Conservation (phyloP, 1,284 basidiomycete genomes). For the Mixia osmundae region DNA sequence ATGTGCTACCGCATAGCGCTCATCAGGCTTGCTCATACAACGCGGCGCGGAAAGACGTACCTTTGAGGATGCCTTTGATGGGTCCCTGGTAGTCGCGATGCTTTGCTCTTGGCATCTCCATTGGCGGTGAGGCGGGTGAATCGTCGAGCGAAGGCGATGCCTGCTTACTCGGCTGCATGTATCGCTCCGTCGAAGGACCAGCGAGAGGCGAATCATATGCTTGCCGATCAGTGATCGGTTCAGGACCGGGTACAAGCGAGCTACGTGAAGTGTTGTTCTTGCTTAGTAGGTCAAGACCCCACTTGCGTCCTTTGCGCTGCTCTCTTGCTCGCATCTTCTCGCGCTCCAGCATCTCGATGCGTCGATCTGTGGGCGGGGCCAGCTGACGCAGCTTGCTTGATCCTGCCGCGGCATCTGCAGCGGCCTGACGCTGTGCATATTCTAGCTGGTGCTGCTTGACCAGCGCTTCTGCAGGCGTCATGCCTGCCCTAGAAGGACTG, state of each 20-base stretch:
- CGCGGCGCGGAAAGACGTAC: constrained; percentile 29
- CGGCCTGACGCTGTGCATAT: constrained; percentile 39
- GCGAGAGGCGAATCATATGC: no score
- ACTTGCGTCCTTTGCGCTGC: constrained; percentile 20
- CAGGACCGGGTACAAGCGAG: no score
- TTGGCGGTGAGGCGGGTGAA: constrained; percentile 1
- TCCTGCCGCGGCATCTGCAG: constrained; percentile 21
- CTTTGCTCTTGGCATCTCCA: constrained; percentile 2
- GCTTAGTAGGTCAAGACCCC: constrained; percentile 25
- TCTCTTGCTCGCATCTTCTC: constrained; percentile 29
- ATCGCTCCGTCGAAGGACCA: no score
- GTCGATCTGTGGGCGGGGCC: constrained; percentile 6
- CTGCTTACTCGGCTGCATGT: no score
- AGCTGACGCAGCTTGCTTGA: not conserved
- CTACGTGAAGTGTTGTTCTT: no score
- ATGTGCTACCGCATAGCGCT: no score
- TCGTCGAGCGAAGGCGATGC: no score
- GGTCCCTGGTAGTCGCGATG: constrained; percentile 25
- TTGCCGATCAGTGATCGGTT: not conserved
- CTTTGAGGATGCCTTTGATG: constrained; percentile 66
- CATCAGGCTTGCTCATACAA: no score
- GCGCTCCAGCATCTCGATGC: constrained; percentile 24
- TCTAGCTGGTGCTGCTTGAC: constrained; percentile 46
- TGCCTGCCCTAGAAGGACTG: constrained; percentile 30
- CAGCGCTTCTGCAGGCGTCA: constrained; percentile 78